phyloP scores from a whole-genome alignment of 2,329 filamentous ascomycete genomes.

The Hymenoscyphus albidus region DNA sequence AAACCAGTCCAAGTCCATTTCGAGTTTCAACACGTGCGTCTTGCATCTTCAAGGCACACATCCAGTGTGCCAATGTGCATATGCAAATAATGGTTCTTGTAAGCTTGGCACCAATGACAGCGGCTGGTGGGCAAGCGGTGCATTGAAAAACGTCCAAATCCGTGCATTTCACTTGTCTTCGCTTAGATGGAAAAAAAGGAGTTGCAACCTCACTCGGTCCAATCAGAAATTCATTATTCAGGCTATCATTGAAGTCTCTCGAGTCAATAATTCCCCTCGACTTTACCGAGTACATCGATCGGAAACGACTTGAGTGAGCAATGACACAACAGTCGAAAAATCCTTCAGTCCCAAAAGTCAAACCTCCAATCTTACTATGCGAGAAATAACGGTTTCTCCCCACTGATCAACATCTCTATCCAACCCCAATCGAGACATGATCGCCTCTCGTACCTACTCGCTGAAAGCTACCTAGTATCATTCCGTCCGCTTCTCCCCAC shows the following conservation, averaged over 20 bases:
- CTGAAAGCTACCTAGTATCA: background rate
- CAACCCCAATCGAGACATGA: background rate
- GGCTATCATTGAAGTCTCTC: background rate
- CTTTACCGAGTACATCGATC: background rate
- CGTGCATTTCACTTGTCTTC: conserved; percentile 10
- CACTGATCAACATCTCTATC: background rate
- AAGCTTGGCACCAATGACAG: conserved; percentile 10
- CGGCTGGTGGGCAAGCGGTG: conserved; percentile 4
- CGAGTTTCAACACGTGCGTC: conserved; percentile 18
- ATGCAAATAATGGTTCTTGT: conserved; percentile 17
- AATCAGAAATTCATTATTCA: background rate
- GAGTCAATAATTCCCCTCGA: background rate
- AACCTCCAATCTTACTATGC: no score
- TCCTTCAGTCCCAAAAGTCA: background rate
- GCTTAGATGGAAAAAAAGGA: conserved; percentile 1
- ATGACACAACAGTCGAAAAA: background rate
- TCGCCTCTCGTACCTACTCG: background rate
- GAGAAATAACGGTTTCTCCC: background rate
- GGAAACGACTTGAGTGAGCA: background rate
- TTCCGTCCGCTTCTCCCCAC: background rate
- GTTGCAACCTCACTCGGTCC: background rate
- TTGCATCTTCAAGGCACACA: conserved; percentile 6
- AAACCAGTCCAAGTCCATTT: conserved; percentile 13
- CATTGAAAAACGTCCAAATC: conserved; percentile 14
- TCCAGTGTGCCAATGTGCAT: conserved; percentile 3